Base-by-base conservation (phyloP, 768 basidiomycete species). In the Sutorius australiensis region DNA sequence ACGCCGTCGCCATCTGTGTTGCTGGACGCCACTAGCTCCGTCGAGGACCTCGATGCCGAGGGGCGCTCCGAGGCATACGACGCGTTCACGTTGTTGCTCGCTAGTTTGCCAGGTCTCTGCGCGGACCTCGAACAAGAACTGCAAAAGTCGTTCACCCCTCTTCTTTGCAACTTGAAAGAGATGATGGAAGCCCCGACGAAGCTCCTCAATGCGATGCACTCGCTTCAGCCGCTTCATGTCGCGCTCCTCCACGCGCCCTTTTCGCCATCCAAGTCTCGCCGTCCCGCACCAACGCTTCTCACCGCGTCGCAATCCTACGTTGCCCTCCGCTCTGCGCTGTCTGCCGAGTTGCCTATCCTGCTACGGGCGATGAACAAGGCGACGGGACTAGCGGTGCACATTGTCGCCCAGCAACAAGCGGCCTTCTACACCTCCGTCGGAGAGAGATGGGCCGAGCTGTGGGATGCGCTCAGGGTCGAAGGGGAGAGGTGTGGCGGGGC, bases 291-390 rank as follows among this genome's bases (percentile, higher is more conserved):
- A 0, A 68, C 83, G 5, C 79, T 92, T 11, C 73, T 89, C 19
- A 82, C 85, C 21, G 87, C 88, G 6, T 89, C 87, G 1, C 80
- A 82, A 39, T 84, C 86, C 45, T 93, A 91, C 66, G 74, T 89
- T 19, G 89, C 88, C 0, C 76, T 93, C 5, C 79, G 87, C 5
- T 86, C 79, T 0, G 86, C 91, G 56, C 77, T 93, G 6, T 78
- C 78, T 0, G 73, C 77, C 0, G 91, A 93, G 56, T 77, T 93
- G 4, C 91, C 91, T 0, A 64, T 70, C 1, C 86, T 87, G 61
- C 68, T 90, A 16, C 57, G 54, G 6, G 72, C 84, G 16, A 67
- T 91, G 51, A 77, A 87, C 55, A 71, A 69, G n/a, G 89, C 87
- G 16, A 74, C 89, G 33, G 73, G 73, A 0, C 65, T 74, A 5